Conservation (phyloP, 2,329 filamentous ascomycete genomes). For the Fusarium phyllophilum region DNA sequence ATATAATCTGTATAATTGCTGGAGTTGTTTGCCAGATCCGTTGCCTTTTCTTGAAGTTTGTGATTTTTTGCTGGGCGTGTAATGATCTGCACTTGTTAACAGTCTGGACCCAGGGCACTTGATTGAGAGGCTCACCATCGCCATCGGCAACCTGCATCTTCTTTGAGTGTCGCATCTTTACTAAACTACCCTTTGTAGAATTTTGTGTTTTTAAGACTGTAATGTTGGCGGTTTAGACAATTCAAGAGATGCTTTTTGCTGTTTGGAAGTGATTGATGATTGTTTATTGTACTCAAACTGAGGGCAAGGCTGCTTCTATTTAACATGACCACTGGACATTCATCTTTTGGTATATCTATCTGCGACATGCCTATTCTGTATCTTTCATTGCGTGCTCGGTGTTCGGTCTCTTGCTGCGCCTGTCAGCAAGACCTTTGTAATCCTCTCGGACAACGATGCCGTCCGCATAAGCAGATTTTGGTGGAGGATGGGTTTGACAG, state of each 20-base stretch:
- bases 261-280: neutral
- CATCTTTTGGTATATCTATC: neutral
- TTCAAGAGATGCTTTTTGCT: neutral
- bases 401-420: constrained; percentile 11
- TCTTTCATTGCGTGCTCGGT: constrained; percentile 9
- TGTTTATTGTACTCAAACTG: neutral
- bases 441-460: neutral
- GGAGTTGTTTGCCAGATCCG: constrained; percentile 24
- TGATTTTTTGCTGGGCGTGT: constrained; percentile 4
- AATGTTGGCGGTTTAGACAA: neutral
- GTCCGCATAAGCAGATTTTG: constrained; percentile 6
- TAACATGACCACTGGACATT: neutral
- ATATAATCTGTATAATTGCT: constrained; percentile 29
- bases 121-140: constrained; percentile 1
- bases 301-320: neutral
- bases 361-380: neutral
- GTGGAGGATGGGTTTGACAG: neutral
- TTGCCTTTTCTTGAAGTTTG: constrained; percentile 5
- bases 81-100: neutral
- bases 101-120: neutral
- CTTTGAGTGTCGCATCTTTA: constrained; percentile 26
- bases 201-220: fast-evolving
- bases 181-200: neutral
- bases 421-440: constrained; percentile 25
- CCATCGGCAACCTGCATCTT: neutral